Evolutionary conservation across 768 basidiomycete species (phyloP).

Genomic region (Boletus subparvulus): DNA sequence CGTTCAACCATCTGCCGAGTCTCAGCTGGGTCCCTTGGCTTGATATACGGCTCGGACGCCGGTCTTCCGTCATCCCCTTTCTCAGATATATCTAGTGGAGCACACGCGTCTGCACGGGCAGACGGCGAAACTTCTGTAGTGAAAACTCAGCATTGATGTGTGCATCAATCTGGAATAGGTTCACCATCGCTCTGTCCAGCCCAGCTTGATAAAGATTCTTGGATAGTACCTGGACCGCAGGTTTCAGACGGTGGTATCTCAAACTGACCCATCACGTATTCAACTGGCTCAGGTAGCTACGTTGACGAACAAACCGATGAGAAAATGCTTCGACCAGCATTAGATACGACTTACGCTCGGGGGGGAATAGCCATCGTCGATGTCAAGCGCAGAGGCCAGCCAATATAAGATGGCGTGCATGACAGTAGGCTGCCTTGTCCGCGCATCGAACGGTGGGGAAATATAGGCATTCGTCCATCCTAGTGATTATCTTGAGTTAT

Average conservation of each 20-base stretch:
- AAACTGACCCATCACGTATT: constrained; percentile 32
- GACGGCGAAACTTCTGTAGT: constrained; percentile 26
- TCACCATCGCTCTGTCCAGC: constrained; percentile 30
- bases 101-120: constrained; percentile 13
- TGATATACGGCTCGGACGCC: constrained; percentile 16
- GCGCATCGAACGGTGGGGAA: constrained; percentile 43
- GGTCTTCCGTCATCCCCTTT: constrained; percentile 12
- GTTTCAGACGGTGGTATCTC: constrained; percentile 23
- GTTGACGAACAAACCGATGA: background rate
- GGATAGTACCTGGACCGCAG: constrained; percentile 13
- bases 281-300: constrained; percentile 33
- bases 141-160: background rate
- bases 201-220: constrained; percentile 34
- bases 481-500: constrained; percentile 19
- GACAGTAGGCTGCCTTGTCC: constrained; percentile 46
- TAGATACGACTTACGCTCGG: constrained; percentile 20
- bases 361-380: constrained; percentile 30
- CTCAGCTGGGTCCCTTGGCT: constrained; percentile 23
- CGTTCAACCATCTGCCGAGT: constrained; percentile 32
- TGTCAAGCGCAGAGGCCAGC: constrained; percentile 49
- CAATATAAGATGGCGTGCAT: constrained; percentile 55
- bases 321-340: background rate
- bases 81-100: constrained; percentile 23
- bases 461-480: constrained; percentile 57
- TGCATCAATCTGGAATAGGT: background rate